Conservation (phyloP, 1,139 yeast species). For the Geotrichum carabidarum region DNA sequence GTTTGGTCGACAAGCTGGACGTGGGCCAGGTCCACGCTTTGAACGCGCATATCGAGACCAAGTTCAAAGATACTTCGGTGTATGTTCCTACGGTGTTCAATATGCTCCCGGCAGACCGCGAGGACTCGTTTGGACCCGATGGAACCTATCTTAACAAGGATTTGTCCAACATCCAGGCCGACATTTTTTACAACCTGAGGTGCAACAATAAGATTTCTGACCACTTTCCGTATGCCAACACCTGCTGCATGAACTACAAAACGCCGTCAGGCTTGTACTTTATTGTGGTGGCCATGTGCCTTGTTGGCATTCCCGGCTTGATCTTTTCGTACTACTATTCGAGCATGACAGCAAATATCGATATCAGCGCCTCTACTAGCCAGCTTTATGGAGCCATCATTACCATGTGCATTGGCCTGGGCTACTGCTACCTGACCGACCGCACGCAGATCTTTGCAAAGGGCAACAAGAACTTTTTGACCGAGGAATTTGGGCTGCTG, state of each 20-base stretch:
- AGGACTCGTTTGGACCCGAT: constrained; percentile 19
- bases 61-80: constrained; percentile 15
- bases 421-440: constrained; percentile 25
- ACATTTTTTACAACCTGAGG: constrained; percentile 24
- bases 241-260: constrained; percentile 26
- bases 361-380: constrained; percentile 5
- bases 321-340: constrained; percentile 4
- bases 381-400: constrained; percentile 22
- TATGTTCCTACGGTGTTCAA: constrained; percentile 24
- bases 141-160: constrained; percentile 22
- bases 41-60: constrained; percentile 20
- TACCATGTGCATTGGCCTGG: constrained; percentile 21
- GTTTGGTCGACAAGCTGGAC: constrained; percentile 18
- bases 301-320: constrained; percentile 10
- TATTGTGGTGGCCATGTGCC: constrained; percentile 1
- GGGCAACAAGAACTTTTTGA: constrained; percentile 24
- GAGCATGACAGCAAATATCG: neutral
- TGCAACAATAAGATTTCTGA: constrained; percentile 25
- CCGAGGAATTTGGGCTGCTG: constrained; percentile 21
- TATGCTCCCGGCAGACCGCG: constrained; percentile 18
- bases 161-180: constrained; percentile 24
- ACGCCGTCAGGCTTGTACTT: constrained; percentile 21
- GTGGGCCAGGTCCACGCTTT: constrained; percentile 15
- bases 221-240: constrained; percentile 26
- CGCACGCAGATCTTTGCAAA: constrained; percentile 25